Base-by-base conservation (phyloP, 2,329 filamentous ascomycete species). In the Rhynchosporium graminicola region DNA sequence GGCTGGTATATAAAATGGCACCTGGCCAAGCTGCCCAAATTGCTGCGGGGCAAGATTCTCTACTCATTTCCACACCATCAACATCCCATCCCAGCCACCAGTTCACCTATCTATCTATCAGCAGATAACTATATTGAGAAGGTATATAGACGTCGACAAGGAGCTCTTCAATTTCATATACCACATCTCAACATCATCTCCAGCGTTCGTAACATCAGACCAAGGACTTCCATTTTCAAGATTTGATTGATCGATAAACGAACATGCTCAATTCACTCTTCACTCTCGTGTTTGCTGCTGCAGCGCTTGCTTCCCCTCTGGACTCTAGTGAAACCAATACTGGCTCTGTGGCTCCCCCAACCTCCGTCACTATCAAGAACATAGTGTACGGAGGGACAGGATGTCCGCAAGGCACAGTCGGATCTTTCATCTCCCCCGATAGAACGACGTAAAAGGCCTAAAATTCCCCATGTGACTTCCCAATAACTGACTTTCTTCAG, bases 361-460 rank as follows among this genome's bases (percentile, higher is more conserved):
- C 59, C 45, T 46, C 65, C 45, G 66, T 69, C 31, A 64, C 54
- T 7, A 68, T 69, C 54, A 63, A 63, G 12, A 52, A 57, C 15
- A 65, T 69, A 12, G 54, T 54, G 2, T 69, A 68, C 38, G 67
- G 66, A 29, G 68, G 68, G 4, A 60, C 61, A 38, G 68, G 68
- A 26, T 68, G 68, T 40, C 68, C 68, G 13, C 64, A 67, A 55
- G 64, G 65, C 13, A 59, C 60, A 13, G 40, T 69, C 8, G 63
- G 59, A 5, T 63, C 60, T 48, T 68, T 57, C 58, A 63, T 68
- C 46, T 68, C 66, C 40, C 33, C 54, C 43, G 68, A 69, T 58
- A 60, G 61, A 46, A 61, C 64, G 61, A 69, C 65, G 66, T 68
- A n/a, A 42, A 57, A 59, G 13, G n/a, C 31, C 20, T 20, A 15